Evolutionary conservation across 2,329 filamentous ascomycete genomes (phyloP).

Genomic region (Pseudogymnoascus sp.): DNA sequence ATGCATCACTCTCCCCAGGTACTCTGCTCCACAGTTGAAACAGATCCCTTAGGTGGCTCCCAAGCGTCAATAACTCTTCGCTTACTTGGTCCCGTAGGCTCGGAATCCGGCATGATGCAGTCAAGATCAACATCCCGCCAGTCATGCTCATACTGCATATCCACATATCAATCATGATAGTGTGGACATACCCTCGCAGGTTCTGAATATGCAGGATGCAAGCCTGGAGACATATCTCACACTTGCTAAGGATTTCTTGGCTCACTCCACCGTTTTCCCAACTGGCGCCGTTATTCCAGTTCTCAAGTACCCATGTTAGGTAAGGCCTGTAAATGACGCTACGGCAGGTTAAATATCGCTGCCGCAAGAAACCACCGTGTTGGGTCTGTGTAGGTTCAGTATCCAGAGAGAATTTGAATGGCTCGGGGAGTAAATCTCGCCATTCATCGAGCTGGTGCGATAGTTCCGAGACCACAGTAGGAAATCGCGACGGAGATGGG

Average conservation of each 20-base stretch:
- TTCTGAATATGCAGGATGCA: slow-evolving; percentile 44
- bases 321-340: slow-evolving; percentile 48
- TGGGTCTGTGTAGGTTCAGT: slow-evolving; percentile 30
- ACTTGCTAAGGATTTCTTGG: slow-evolving; percentile 34
- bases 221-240: slow-evolving; percentile 40
- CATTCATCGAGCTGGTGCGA: slow-evolving; percentile 44
- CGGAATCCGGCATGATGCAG: slow-evolving; percentile 38
- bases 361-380: slow-evolving; percentile 42
- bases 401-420: slow-evolving; percentile 36
- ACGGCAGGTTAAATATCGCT: slow-evolving; percentile 44
- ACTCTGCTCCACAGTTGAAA: slow-evolving; percentile 38
- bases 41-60: slow-evolving; percentile 35
- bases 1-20: slow-evolving; percentile 31
- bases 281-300: slow-evolving; percentile 1
- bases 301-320: slow-evolving; percentile 39
- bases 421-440: slow-evolving; percentile 39
- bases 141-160: slow-evolving; percentile 48
- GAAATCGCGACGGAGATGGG: slow-evolving; percentile 39
- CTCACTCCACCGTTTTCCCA: slow-evolving; percentile 12
- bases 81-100: slow-evolving; percentile 34
- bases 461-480: slow-evolving; percentile 41
- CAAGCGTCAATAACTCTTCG: slow-evolving; percentile 33
- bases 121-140: slow-evolving; percentile 41
- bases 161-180: slow-evolving; percentile 47
- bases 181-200: slow-evolving; percentile 41